These are phyloP conservation scores for Eucalyptus dawsonii DNA, from an alignment of 345 rosid genomes.

Conservation along the genomic window DNA sequence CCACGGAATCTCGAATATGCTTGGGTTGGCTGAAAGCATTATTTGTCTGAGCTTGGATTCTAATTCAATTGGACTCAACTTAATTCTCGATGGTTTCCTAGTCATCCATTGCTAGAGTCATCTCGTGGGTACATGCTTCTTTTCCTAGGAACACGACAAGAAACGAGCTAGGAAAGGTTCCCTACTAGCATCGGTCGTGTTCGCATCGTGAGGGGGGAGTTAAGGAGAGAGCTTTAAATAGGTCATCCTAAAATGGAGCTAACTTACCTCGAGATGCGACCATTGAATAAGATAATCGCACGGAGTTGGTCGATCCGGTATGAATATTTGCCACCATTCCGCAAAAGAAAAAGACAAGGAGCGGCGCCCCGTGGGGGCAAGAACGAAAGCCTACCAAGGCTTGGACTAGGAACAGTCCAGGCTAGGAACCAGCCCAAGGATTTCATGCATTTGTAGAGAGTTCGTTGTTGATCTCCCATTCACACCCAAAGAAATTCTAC, in stretches of 20 bases:
- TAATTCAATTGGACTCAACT: background rate
- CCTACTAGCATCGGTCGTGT: background rate
- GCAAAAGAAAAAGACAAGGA: background rate
- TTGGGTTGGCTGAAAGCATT: background rate
- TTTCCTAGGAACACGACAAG: background rate
- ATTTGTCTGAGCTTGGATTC: background rate
- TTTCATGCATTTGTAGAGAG: background rate
- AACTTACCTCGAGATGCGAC: background rate
- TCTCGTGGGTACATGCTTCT: background rate
- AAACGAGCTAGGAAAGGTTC: background rate
- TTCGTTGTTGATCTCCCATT: background rate
- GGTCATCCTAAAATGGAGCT: background rate
- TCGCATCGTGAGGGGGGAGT: fast-evolving
- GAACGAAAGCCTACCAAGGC: background rate
- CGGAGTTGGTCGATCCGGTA: background rate
- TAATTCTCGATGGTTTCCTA: background rate
- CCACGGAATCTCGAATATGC: background rate
- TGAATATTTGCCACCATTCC: background rate
- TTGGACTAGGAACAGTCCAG: background rate
- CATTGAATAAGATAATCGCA: background rate
- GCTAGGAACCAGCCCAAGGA: background rate
- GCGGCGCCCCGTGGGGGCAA: background rate
- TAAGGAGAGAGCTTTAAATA: background rate
- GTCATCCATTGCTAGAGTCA: background rate
- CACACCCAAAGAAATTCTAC: background rate